Conservation (phyloP, 2,329 filamentous ascomycete species). For the Cladophialophora carrionii region DNA sequence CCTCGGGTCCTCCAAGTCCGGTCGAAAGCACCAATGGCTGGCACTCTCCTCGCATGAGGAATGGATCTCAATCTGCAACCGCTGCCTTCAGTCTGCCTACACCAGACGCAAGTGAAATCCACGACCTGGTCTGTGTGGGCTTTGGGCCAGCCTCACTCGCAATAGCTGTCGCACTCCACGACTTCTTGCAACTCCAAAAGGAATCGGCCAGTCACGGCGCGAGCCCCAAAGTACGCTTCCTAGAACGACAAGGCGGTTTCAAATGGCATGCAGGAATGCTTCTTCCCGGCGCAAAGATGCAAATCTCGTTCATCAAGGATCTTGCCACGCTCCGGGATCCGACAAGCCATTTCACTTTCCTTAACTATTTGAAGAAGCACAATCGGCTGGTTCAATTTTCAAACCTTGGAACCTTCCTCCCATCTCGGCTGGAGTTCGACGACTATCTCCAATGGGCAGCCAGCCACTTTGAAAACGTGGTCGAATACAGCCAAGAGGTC, state of each 20-base stretch:
- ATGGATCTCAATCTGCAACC: constrained; percentile 4
- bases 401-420: constrained; percentile 86
- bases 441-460: constrained; percentile 96
- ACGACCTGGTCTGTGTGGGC: constrained; percentile 87
- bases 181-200: constrained; percentile 51
- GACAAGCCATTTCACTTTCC: constrained; percentile 87
- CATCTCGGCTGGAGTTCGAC: constrained; percentile 85
- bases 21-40: constrained; percentile 14
- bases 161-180: constrained; percentile 85
- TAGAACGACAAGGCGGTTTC: constrained; percentile 82
- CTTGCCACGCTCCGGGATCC: constrained; percentile 87
- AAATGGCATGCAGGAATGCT: constrained; percentile 97
- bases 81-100: constrained; percentile 20
- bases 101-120: constrained; percentile 59
- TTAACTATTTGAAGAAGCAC: constrained; percentile 88
- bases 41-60: background rate
- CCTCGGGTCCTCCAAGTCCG: constrained; percentile 4
- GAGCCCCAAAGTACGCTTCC: constrained; percentile 75
- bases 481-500: constrained; percentile 79
- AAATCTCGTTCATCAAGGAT: constrained; percentile 97
- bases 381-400: constrained; percentile 84
- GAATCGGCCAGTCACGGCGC: constrained; percentile 47
- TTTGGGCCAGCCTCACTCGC: constrained; percentile 91
- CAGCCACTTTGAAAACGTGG: constrained; percentile 71
- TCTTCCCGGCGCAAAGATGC: constrained; percentile 90